Base-by-base conservation (phyloP, 2,329 filamentous ascomycete species). In the Tolypocladium guangdongense region DNA sequence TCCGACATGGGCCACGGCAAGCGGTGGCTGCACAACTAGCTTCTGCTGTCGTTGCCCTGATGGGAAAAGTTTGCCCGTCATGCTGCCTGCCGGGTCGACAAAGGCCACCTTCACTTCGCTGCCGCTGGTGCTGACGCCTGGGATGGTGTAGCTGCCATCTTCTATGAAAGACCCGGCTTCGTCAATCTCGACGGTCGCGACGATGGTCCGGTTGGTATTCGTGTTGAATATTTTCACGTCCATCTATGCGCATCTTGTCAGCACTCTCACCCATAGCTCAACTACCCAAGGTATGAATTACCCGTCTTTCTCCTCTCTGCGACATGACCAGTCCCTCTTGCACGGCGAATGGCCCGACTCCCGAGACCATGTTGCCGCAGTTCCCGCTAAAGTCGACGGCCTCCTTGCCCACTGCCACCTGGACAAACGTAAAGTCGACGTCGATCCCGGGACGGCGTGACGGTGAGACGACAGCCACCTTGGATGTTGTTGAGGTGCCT, bases 401-500 rank as follows among this genome's bases (percentile, higher is more conserved):
- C 5, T 72, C 72, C 50, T 76, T 74, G 24, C 78, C 76, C 49
- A 85, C 74, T 0, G 78, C 80, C 1, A 85, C 70, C 49, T 82
- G 80, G 0, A 83, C 75, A 58, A 86, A 86, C 0, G 81, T 85
- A 59, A 80, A 85, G 50, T 84, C 79, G 10, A 85, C 69, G 55
- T 85, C 77, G 1, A 72, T 72, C 20, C 72, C 76, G 1, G 66
- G 73, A 63, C 53, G 66, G 57, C 22, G 38, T 0, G 66, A 67
- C 0, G 60, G 62, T 2, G 71, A 72, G 1, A 86, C 75, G 0
- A 86, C 71, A 57, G 78, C 82, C 4, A 85, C 76, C 59, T 86
- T 86, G 50, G 78, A 82, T 0, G 84, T 75, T 7, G 77, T 81
- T 1, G 78, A 82, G 35, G 81, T 75, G 1, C 78, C 82, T 0